Conservation (phyloP, 2,329 filamentous ascomycete species). For the Didymella exigua region DNA sequence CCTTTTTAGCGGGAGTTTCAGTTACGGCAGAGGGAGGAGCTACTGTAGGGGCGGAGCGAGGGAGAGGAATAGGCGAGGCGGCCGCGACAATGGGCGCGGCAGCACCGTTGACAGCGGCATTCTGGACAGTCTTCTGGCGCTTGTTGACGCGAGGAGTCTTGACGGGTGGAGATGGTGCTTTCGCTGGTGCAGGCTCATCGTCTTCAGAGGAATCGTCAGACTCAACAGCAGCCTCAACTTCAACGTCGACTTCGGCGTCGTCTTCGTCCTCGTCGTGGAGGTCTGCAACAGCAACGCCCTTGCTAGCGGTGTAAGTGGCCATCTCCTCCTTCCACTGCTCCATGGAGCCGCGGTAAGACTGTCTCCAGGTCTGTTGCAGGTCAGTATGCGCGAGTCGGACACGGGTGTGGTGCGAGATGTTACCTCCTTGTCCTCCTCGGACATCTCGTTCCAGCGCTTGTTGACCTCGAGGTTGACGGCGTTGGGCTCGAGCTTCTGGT, state of each 20-base stretch:
- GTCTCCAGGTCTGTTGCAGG: constrained; percentile 43
- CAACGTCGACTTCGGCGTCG: constrained; percentile 35
- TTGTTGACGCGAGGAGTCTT: constrained; percentile 47
- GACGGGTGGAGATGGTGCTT: constrained; percentile 44
- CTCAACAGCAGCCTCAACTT: constrained; percentile 46
- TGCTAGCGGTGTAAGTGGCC: constrained; percentile 61
- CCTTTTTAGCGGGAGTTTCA: constrained; percentile 39
- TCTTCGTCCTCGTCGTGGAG: constrained; percentile 51
- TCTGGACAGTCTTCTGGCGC: constrained; percentile 43
- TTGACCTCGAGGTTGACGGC: constrained; percentile 88
- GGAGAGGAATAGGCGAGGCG: constrained; percentile 36
- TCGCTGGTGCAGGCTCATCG: constrained; percentile 39
- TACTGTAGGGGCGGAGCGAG: constrained; percentile 20
- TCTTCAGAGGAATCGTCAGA: constrained; percentile 51
- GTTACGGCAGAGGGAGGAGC: constrained; percentile 20
- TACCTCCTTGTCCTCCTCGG: constrained; percentile 72
- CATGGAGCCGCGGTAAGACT: constrained; percentile 60
- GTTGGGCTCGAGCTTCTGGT: constrained; percentile 76
- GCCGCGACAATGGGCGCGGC: constrained; percentile 25
- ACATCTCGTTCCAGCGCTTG: constrained; percentile 82
- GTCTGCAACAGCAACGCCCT: constrained; percentile 48
- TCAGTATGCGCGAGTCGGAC: not conserved
- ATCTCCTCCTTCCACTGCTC: constrained; percentile 62
- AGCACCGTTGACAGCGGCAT: constrained; percentile 32
- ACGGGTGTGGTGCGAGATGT: constrained; percentile 21